A percentile compares a stretch with the other conserved stretches of the same genome.
Evolutionary conservation across 345 rosid genomes (phyloP).

Genomic region (Chamaenerion angustifolium): DNA sequence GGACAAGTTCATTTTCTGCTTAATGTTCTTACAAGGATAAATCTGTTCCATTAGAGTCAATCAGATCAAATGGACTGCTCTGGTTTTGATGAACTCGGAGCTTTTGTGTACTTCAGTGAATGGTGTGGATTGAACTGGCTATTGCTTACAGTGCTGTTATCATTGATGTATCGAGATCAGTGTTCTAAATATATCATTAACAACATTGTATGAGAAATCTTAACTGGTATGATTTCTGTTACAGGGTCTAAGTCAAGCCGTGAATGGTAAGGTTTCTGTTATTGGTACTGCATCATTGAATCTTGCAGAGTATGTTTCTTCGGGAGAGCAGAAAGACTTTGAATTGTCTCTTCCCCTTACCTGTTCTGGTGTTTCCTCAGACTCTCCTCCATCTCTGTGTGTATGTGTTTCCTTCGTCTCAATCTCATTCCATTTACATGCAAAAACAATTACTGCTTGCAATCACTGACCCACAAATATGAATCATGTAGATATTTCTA

Average conservation of each 20-base stretch:
- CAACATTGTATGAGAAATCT: not conserved
- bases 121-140: too few relatives aligned
- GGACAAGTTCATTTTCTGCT: too few relatives aligned
- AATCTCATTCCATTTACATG: constrained; percentile 1
- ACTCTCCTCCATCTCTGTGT: constrained; percentile 17
- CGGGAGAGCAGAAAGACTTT: constrained; percentile 43
- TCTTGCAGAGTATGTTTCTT: constrained; percentile 48
- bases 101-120: too few relatives aligned
- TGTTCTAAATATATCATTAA: not conserved
- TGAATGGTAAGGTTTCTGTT: constrained; percentile 39
- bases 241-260: constrained; percentile 51
- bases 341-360: constrained; percentile 47
- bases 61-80: too few relatives aligned
- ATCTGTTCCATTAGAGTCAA: too few relatives aligned
- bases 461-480: too few relatives aligned
- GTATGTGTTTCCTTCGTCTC: constrained; percentile 29
- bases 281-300: constrained; percentile 48
- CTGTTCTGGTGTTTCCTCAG: constrained; percentile 17
- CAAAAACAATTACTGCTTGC: not conserved
- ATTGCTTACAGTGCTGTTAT: too few relatives aligned
- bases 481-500: constrained; percentile 46
- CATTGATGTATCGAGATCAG: too few relatives aligned
- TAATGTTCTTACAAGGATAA: too few relatives aligned
- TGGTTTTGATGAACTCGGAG: too few relatives aligned
- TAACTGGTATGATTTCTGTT: not conserved